Conservation (phyloP, 495 filamentous ascomycete genomes). For the Penicillium chermesinum region DNA sequence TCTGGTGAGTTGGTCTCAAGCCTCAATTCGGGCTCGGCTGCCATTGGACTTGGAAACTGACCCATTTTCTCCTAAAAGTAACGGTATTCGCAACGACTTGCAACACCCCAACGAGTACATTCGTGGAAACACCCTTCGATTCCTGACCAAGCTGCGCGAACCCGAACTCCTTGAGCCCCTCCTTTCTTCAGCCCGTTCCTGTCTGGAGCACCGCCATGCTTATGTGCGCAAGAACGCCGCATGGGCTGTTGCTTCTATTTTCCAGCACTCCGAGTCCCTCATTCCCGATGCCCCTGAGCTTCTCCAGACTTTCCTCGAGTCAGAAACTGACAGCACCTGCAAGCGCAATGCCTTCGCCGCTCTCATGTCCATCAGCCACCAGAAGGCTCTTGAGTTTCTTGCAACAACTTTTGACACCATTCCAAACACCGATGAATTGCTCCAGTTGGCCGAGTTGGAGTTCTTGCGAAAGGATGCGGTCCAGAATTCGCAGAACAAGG, state of each 20-base stretch:
- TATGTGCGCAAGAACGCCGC: constrained; percentile 98
- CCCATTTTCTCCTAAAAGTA: constrained; percentile 48
- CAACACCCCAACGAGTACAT: constrained; percentile 99
- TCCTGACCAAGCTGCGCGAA: constrained; percentile 93
- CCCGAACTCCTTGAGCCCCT: constrained; percentile 94
- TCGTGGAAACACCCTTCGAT: constrained; percentile 91
- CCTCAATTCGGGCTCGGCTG: background rate
- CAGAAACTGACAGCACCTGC: constrained; percentile 91
- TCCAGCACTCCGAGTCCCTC: constrained; percentile 81
- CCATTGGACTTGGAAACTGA: constrained; percentile 12
- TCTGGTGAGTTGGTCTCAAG: constrained; percentile 68
- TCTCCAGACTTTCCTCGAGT: constrained; percentile 81
- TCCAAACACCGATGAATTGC: constrained; percentile 86
- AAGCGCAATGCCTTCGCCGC: constrained; percentile 97
- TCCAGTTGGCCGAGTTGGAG: constrained; percentile 90
- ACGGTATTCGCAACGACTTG: constrained; percentile 95
- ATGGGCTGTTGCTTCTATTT: constrained; percentile 89
- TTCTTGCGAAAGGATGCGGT: constrained; percentile 98
- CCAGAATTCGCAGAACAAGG: constrained; percentile 90
- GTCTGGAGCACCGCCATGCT: constrained; percentile 91
- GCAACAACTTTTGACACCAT: constrained; percentile 90
- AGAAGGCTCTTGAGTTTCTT: constrained; percentile 86
- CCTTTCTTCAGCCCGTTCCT: constrained; percentile 82
- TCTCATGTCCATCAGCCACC: constrained; percentile 83
- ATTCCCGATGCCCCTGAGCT: constrained; percentile 96